Base-by-base conservation (phyloP, 257 asterid genomes). In the Solanum appendiculatum region DNA sequence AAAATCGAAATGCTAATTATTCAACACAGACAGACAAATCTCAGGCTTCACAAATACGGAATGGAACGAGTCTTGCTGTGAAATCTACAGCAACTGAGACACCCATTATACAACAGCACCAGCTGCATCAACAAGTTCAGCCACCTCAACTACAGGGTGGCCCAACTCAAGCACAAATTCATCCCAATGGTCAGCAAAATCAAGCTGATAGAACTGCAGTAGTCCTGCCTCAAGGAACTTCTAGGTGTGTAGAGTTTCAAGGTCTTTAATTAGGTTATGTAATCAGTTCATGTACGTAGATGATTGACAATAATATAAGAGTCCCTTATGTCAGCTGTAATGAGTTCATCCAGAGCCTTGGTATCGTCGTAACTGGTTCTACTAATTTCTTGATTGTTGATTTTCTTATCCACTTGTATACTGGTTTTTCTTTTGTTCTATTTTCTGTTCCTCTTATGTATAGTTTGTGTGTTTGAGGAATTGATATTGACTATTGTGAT, bases 191-290 rank as follows among this genome's bases (percentile, higher is more conserved):
- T 88, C 98, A 89, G 91, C 98, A 91, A 90, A 96, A 88, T 89
- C 98, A 92, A 92, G 89, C 94, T 82, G 93, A 87, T 92, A 93
- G 91, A 92, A 88, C 78, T 46, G 93, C 97, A 3, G 88, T 94
- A 85, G 92, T 97, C 87, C 93, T 96, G 92, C 98, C 98, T 88
- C 98, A 94, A 93, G 99, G 98, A 93, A 93, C 96, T 90, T 92
- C 98, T 96, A 96, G 99, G 99, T 96, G 95, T 93, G 99, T 96
- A 90, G 93, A 92, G 93, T 89, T 86, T 91, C 92, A 93, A 94
- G 94, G 94, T 92, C 96, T 93, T 96, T 92, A 90, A 91, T 89
- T 94, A 93, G 98, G 95, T 92, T 85, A 86, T 90, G 90, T 88
- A 87, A 89, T 82, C 87, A 87, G 90, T 88, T 92, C 86, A 66